These are phyloP conservation scores for Lomentospora prolificans DNA, from an alignment of 2,329 filamentous ascomycete species.

Conservation along the genomic window DNA sequence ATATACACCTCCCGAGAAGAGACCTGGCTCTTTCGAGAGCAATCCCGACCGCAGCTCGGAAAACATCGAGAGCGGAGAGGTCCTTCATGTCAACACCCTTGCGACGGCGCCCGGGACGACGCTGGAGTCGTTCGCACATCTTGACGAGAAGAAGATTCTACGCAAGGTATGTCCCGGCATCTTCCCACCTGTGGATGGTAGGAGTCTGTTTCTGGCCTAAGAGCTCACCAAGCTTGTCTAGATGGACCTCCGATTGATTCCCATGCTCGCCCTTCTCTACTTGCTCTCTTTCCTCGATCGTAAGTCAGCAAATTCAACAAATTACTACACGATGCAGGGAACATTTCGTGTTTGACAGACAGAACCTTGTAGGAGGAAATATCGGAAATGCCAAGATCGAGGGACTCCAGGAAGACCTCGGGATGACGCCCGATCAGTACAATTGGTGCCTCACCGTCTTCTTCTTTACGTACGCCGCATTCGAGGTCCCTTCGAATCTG, in stretches of 20 bases:
- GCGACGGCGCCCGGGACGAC: slow-evolving; percentile 13
- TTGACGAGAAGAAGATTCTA: slow-evolving; percentile 44
- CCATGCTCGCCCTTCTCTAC: slow-evolving; percentile 58
- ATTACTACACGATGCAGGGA: not conserved
- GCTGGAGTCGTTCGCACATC: slow-evolving; percentile 17
- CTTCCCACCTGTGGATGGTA: not conserved
- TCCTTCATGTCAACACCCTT: slow-evolving; percentile 11
- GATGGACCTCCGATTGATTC: slow-evolving; percentile 44
- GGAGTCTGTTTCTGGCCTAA: not conserved
- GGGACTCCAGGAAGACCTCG: slow-evolving; percentile 36
- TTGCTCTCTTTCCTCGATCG: slow-evolving; percentile 60
- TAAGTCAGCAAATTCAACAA: slow-evolving; percentile 19
- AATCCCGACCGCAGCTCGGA: slow-evolving; percentile 13
- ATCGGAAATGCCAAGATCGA: slow-evolving; percentile 59
- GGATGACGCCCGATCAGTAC: slow-evolving; percentile 57
- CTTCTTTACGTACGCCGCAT: slow-evolving; percentile 42
- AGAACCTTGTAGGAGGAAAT: slow-evolving; percentile 39
- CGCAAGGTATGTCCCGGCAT: slow-evolving; percentile 32
- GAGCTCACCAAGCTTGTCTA: slow-evolving; percentile 16
- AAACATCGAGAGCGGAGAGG: slow-evolving; percentile 4
- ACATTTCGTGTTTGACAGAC: not conserved
- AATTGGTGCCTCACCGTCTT: slow-evolving; percentile 53
- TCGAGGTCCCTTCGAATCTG: slow-evolving; percentile 48
- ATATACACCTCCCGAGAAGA: slow-evolving; percentile 14
- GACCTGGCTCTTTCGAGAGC: slow-evolving; percentile 15